Conservation (phyloP, 768 basidiomycete species). For the Coprinopsis cinerea region DNA sequence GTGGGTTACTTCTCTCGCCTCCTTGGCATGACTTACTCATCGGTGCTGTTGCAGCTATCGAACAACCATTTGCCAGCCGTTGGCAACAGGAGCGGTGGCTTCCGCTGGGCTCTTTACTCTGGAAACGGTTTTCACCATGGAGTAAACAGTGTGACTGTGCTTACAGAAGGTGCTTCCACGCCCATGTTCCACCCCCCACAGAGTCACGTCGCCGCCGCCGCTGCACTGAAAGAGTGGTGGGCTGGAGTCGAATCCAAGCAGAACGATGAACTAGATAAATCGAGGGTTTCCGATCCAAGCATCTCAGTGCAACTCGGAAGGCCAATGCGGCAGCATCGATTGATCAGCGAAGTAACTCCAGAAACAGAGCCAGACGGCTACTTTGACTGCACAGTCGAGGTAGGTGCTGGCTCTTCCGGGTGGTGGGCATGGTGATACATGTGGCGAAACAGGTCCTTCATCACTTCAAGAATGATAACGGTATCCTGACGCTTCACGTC, state of each 20-base stretch:
- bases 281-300: background rate
- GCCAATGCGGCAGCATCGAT: constrained; percentile 32
- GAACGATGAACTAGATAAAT: constrained; percentile 16
- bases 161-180: background rate
- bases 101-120: background rate
- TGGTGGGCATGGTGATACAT: background rate
- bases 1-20: constrained; percentile 22
- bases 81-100: constrained; percentile 2
- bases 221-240: background rate
- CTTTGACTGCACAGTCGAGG: constrained; percentile 63
- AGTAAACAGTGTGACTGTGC: background rate
- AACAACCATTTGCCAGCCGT: background rate
- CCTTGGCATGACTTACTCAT: background rate
- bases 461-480: constrained; percentile 31
- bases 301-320: constrained; percentile 2
- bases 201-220: background rate
- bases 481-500: constrained; percentile 46
- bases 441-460: constrained; percentile 39
- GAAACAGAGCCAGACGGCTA: constrained; percentile 39
- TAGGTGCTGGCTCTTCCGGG: constrained; percentile 17
- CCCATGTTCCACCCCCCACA: background rate
- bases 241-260: background rate
- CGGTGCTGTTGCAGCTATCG: background rate
- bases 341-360: constrained; percentile 47
- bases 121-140: background rate